phyloP scores from a whole-genome alignment of 768 basidiomycete genomes.

The Collybiopsis luxurians region DNA sequence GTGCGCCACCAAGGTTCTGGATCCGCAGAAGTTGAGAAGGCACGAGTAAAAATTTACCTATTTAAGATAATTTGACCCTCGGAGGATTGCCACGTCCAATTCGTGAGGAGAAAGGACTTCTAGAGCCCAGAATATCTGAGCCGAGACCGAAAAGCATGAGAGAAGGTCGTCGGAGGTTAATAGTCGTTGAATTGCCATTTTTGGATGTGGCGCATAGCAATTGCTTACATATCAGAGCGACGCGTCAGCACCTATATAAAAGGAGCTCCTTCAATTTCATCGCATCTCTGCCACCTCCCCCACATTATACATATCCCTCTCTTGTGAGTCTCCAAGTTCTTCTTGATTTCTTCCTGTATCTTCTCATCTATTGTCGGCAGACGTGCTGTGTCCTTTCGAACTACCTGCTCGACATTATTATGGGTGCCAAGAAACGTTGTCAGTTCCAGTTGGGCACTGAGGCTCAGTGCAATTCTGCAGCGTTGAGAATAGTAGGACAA shows the following conservation, averaged over 20 bases:
- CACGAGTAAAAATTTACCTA: too few species aligned
- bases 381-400: background rate
- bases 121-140: too few species aligned
- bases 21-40: too few species aligned
- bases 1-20: too few species aligned
- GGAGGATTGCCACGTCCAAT: too few species aligned
- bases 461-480: conserved; percentile 71
- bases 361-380: background rate
- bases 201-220: too few species aligned
- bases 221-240: background rate
- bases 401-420: conserved; percentile 23
- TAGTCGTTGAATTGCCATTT: too few species aligned
- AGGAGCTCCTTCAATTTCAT: background rate
- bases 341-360: background rate
- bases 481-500: conserved; percentile 79
- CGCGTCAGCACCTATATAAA: background rate
- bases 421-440: conserved; percentile 89
- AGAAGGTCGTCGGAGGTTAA: too few species aligned
- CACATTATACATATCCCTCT: background rate
- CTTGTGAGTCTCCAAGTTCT: background rate
- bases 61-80: too few species aligned
- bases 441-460: conserved; percentile 55
- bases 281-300: background rate
- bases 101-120: background rate
- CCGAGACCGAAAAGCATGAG: too few species aligned